A percentile compares a stretch with the other conserved stretches of the same genome.
These are phyloP conservation scores for Fusarium mundagurra DNA, from an alignment of 2,329 filamentous ascomycete genomes.

Conservation along the genomic window DNA sequence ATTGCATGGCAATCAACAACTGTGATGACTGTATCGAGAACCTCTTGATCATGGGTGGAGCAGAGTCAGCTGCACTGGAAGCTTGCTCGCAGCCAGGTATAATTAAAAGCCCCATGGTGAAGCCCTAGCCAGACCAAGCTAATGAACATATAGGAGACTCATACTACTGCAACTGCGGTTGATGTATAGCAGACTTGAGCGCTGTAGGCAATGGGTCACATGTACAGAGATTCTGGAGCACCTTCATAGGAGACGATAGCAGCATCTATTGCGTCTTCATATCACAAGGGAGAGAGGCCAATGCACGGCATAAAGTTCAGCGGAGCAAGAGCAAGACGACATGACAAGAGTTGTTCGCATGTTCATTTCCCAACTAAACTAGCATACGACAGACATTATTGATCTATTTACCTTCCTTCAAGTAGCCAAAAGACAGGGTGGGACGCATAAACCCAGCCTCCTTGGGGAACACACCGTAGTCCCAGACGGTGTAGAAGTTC, in stretches of 20 bases:
- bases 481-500: constrained; percentile 49
- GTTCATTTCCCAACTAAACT: background rate
- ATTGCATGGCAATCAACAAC: background rate
- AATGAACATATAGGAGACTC: background rate
- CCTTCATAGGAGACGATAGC: accelerated
- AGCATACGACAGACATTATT: accelerated
- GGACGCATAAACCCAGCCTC: constrained; percentile 1
- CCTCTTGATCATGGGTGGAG: background rate
- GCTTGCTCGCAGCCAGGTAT: background rate
- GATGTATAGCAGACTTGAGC: accelerated
- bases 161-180: background rate
- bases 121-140: accelerated
- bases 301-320: no score
- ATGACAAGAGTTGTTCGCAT: accelerated
- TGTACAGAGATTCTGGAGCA: background rate
- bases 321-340: background rate
- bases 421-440: constrained; percentile 35
- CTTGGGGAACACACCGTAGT: constrained; percentile 40
- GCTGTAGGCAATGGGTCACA: accelerated
- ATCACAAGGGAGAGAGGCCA: accelerated
- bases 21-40: background rate
- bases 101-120: no score
- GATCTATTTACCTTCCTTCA: constrained; percentile 26
- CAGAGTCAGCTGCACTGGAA: background rate
- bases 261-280: accelerated